Evolutionary conservation across 352 stramenopile genomes (phyloP), one percentile per base, ranked within the genome.

Genomic region (Phytophthora colocasiae): DNA sequence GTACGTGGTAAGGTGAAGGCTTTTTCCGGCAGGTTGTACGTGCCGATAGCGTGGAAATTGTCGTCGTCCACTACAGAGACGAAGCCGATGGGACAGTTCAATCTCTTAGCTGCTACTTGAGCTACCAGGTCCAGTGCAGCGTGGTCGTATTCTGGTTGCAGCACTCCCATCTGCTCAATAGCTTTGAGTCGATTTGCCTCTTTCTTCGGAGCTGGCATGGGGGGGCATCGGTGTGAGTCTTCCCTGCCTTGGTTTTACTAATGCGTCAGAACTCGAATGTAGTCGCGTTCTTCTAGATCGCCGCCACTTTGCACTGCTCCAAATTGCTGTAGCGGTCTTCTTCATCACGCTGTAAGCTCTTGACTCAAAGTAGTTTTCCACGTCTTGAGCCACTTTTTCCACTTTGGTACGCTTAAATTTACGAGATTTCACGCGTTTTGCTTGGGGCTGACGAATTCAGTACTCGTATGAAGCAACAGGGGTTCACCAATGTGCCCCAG

Each of bases 81-180:
- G 49, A 87, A 87, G 36, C 83, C 81, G 41, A 90, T 82, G 12
- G 80, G 75, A 43, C 83, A 90, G 47, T 77, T 77, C 19, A 90
- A 51, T 2, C 77, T 71, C 63, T 87, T 80, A 38, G 83, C 83
- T 5, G 81, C 83, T 12, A 90, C 75, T 67, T 90, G 68, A 3
- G 79, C 83, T 17, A 92, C 69, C 52, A 92, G 14, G n/a, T 90
- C 61, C 7, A 92, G 61, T 8, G 81, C 83, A 5, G 70, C 53
- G 45, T 54, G 70, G 51, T 92, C 83, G 66, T 81, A 89, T 10
- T 73, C 63, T 1, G 53, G 41, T 6, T 70, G 43, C 8, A 92
- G 52, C 41, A 87, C 77, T 4, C 72, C 78, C 34, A 77, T 77
- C 8, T 78, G 39, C 24, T 80, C 27, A 19, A 92, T 83, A 45